Evolutionary conservation across 805 yeast genomes (phyloP).

Genomic region (Schizosaccharomyces cryophilus): DNA sequence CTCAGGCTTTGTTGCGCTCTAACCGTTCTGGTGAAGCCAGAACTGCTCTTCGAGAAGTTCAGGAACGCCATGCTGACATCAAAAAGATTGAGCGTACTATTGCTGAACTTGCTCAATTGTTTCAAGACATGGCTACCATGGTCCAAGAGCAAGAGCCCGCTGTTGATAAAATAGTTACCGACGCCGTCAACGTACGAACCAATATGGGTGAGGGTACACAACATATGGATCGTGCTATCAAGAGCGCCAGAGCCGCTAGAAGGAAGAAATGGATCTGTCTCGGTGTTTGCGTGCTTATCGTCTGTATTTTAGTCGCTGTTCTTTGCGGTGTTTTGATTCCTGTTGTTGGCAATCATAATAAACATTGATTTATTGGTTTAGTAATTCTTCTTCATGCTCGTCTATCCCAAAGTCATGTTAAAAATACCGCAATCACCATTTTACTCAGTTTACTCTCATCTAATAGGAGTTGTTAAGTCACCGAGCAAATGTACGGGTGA

Average conservation of each 20-base stretch:
- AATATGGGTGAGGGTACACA: slow-evolving; percentile 88
- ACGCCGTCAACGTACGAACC: slow-evolving; percentile 59
- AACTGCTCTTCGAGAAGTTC: slow-evolving; percentile 85
- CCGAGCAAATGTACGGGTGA: no score
- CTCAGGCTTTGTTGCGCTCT: slow-evolving; percentile 69
- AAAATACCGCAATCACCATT: no score
- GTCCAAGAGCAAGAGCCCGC: slow-evolving; percentile 87
- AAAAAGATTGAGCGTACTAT: slow-evolving; percentile 84
- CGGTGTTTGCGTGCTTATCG: slow-evolving; percentile 23
- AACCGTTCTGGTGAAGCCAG: slow-evolving; percentile 87
- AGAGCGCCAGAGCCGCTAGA: slow-evolving; percentile 70
- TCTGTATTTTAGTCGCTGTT: slow-evolving; percentile 34
- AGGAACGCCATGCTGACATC: slow-evolving; percentile 82
- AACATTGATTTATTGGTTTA: background rate
- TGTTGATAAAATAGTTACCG: slow-evolving; percentile 58
- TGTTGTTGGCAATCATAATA: background rate
- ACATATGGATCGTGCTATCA: slow-evolving; percentile 75
- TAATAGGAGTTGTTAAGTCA: no score
- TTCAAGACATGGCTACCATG: slow-evolving; percentile 86
- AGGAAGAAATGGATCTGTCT: slow-evolving; percentile 73
- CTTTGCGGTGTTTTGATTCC: slow-evolving; percentile 36
- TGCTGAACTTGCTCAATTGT: slow-evolving; percentile 83
- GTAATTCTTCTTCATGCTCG: no score
- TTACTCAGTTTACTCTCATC: no score
- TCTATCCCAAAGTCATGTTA: no score